phyloP scores from a whole-genome alignment of 2,329 filamentous ascomycete genomes.

The Mycogone perniciosa region DNA sequence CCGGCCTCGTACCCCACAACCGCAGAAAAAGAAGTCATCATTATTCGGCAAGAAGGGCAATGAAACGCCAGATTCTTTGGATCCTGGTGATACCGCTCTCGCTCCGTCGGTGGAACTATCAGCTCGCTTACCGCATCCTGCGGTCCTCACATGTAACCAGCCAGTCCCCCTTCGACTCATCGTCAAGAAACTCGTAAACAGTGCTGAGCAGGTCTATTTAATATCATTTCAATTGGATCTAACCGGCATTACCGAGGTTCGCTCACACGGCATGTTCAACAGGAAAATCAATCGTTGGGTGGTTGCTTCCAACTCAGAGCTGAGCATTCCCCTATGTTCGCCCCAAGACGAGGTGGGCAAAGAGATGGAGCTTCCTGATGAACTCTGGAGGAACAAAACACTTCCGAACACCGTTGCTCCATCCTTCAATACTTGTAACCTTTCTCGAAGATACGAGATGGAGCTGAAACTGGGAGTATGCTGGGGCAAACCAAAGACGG shows the following conservation, averaged over 20 bases:
- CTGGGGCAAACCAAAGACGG: conserved; percentile 54
- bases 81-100: conserved; percentile 21
- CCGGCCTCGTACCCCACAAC: conserved; percentile 33
- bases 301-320: conserved; percentile 62
- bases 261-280: conserved; percentile 67
- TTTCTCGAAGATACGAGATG: conserved; percentile 73
- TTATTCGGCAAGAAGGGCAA: conserved; percentile 40
- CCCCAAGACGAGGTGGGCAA: conserved; percentile 51
- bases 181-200: conserved; percentile 66
- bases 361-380: conserved; percentile 63
- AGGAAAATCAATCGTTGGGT: conserved; percentile 71
- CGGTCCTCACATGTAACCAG: conserved; percentile 84
- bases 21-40: conserved; percentile 51
- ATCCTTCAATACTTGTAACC: conserved; percentile 82
- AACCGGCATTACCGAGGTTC: conserved; percentile 70
- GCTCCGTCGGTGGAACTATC: conserved; percentile 68
- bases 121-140: conserved; percentile 77
- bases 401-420: conserved; percentile 85
- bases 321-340: conserved; percentile 59
- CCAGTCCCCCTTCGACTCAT: conserved; percentile 75
- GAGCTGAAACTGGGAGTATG: conserved; percentile 74
- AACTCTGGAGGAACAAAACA: conserved; percentile 63
- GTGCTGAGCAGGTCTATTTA: conserved; percentile 64
- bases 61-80: conserved; percentile 21
- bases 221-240: conserved; percentile 76